Percentiles rank a stretch among this genome's conserved stretches.
Conservation (phyloP, 73 alveolate species). For the Paraurostyla sp. region DNA sequence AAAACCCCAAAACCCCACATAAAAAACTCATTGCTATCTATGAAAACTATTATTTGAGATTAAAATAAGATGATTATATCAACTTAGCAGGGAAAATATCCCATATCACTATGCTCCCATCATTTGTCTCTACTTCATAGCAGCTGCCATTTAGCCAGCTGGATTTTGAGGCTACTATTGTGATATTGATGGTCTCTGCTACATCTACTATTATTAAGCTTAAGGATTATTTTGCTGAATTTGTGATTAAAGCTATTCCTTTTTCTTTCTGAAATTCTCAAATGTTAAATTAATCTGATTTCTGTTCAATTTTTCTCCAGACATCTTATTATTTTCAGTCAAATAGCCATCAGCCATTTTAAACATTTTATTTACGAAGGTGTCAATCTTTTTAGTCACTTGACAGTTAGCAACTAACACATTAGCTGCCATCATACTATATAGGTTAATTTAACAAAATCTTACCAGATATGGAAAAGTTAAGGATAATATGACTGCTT, state of each 20-base stretch:
- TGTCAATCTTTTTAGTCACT: conserved; percentile 41
- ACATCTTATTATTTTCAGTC: conserved; percentile 47
- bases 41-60: no score
- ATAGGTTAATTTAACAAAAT: not conserved
- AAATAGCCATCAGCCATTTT: conserved; percentile 73
- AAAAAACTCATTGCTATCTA: no score
- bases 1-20: no score
- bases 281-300: conserved; percentile 37
- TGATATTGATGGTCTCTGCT: not conserved
- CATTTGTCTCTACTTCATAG: conserved; percentile 22
- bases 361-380: conserved; percentile 59
- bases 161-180: conserved; percentile 20
- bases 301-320: conserved; percentile 49
- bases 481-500: conserved; percentile 7
- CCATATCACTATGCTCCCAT: no score
- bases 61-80: no score
- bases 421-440: conserved; percentile 38
- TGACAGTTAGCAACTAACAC: conserved; percentile 16
- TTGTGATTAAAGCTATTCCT: conserved; percentile 1
- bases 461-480: conserved; percentile 16
- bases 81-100: no score
- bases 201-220: not conserved
- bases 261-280: conserved; percentile 53
- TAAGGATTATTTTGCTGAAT: not conserved
- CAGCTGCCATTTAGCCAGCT: not conserved